phyloP scores from a whole-genome alignment of 2,329 filamentous ascomycete genomes.

The Hymenoscyphus repandus region DNA sequence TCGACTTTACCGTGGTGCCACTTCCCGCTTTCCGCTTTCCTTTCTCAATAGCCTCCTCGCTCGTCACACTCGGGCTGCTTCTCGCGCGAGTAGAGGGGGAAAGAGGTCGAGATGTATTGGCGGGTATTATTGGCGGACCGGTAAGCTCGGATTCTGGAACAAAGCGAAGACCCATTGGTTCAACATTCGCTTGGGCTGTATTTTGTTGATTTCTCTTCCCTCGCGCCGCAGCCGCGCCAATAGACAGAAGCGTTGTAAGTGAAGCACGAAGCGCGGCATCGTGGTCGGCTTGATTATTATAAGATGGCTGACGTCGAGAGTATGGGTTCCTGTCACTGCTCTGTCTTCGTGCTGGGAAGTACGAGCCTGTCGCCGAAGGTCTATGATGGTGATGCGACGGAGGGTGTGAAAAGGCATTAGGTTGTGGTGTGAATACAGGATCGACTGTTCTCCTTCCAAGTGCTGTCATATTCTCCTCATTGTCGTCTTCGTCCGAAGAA shows the following conservation, averaged over 20 bases:
- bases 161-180: slow-evolving; percentile 49
- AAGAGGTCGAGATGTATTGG: slow-evolving; percentile 26
- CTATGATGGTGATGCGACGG: slow-evolving; percentile 44
- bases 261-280: slow-evolving; percentile 90
- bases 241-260: slow-evolving; percentile 92
- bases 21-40: slow-evolving; percentile 42
- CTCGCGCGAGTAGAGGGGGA: slow-evolving; percentile 21
- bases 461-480: slow-evolving; percentile 78
- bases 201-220: slow-evolving; percentile 52
- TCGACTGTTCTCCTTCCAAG: slow-evolving; percentile 48
- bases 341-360: slow-evolving; percentile 25
- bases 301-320: slow-evolving; percentile 42
- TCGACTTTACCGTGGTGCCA: slow-evolving; percentile 13
- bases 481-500: slow-evolving; percentile 41
- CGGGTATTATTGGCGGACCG: slow-evolving; percentile 26
- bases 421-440: slow-evolving; percentile 72
- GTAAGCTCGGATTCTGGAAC: slow-evolving; percentile 57
- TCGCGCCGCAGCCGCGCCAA: slow-evolving; percentile 83
- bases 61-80: slow-evolving; percentile 22
- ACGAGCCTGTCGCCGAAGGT: slow-evolving; percentile 35
- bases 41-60: slow-evolving; percentile 36
- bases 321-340: slow-evolving; percentile 30
- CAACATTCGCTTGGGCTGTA: slow-evolving; percentile 15
- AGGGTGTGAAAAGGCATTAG: slow-evolving; percentile 87
- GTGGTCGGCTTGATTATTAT: slow-evolving; percentile 77